Evolutionary conservation across 257 asterid genomes (phyloP), one percentile per base, ranked within the genome.

Genomic region (Penstemon eatonii): DNA sequence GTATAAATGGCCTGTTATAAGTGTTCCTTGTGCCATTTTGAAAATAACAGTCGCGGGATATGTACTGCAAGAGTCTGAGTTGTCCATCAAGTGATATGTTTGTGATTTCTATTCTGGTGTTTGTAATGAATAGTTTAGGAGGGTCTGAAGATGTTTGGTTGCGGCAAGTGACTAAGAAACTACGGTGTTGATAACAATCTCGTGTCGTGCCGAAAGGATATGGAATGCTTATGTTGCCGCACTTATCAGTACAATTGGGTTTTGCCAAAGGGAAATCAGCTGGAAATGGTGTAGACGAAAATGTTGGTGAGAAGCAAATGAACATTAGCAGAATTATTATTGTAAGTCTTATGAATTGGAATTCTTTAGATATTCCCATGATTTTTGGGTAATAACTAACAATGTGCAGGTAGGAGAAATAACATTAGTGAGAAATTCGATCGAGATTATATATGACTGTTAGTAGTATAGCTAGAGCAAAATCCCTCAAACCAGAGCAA

Each of bases 41-140:
- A 25, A 25, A 25, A 33, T 66, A 71, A 38, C 68, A 76, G 4
- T 54, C 65, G 2, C 1, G 25, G 1, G 60, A 56, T 44, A 72
- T 69, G 18, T 1, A 5, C 0, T 36, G 12, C 43, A 59, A 15
- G 63, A 75, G 1, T 13, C 12, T 39, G 6, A 70, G 12, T 8
- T 70, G 45, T 36, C 76, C 74, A 8, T 50, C 40, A 0, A 76
- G 61, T 6, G 73, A 70, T 52, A 76, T 65, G 13, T 13, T 11
- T 37, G 65, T 6, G 46, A 76, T 56, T 7, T 65, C 40, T 42
- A 54, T 37, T 0, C 0, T 1, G 2, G 3, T 0, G 39, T 43
- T 0, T 4, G 0, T 1, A 0, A 65, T 2, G 33, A 57, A 59
- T 6, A 5, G 56, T 12, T 40, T 40, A 3, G 69, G 70, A 40